Evolutionary conservation across 2,329 filamentous ascomycete genomes (phyloP), one percentile per base, ranked within the genome.

Genomic region (Lasiodiplodia theobromae): DNA sequence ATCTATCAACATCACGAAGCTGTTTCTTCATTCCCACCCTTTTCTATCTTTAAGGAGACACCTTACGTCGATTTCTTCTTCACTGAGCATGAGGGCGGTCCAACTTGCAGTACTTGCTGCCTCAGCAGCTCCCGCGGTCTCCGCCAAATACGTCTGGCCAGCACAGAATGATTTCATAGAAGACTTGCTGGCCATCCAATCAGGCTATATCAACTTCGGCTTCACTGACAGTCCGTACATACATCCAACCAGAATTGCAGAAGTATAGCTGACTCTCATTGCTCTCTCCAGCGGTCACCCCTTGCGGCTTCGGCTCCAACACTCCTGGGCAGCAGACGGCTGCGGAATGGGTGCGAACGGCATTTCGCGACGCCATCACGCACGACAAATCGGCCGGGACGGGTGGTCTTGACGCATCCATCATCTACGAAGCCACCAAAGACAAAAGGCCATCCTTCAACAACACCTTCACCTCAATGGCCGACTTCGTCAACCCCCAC

Each of bases 341-440:
- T 3, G 60, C 60, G 10, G 40, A 65, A 38, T 65, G 60, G 64
- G 34, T 67, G 11, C 47, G 66, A 11, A 62, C 66, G 5, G 66
- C 52, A 18, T 67, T 49, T 54, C 66, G 60, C 31, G 66, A 67
- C 53, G 25, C 53, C 12, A 38, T 54, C 28, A 67, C 66, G 7
- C 53, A 58, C 25, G 66, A 67, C 40, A 16, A 16, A 25, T 23
- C 66, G 3, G 31, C 52, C 14, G 66, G 54, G 11, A 58, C 54
- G n/a, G 66, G 66, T 11, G 66, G 66, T 2, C 28, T 67, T 8
- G 66, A 67, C 16, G 66, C 53, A 16, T 67, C 66, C 31, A 58
- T 67, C 47, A 31, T 58, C 23, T 67, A 34, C 38, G 66, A 67
- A n/a, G 16, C 21, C 14, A 53, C 51, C 8, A 38, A 53, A 1